Conservation (phyloP, 2,329 filamentous ascomycete genomes). For the Talaromyces sp. region DNA sequence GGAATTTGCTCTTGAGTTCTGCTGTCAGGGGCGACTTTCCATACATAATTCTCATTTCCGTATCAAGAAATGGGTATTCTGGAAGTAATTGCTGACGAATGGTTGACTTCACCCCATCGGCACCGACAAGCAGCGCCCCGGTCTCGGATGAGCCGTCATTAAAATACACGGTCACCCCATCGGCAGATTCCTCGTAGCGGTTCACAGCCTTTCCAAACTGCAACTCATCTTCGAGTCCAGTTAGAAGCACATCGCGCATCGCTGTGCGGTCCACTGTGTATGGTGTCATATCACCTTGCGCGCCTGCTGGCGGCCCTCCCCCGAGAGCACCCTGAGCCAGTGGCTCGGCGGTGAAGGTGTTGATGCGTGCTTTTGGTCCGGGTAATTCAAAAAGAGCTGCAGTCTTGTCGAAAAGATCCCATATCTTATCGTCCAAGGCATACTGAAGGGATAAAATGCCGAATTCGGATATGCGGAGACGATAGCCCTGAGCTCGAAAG, state of each 20-base stretch:
- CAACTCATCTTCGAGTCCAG: constrained; percentile 23
- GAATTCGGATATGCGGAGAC: constrained; percentile 24
- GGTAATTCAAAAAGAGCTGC: constrained; percentile 13
- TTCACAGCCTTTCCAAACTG: constrained; percentile 26
- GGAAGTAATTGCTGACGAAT: constrained; percentile 36
- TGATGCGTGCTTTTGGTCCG: constrained; percentile 9
- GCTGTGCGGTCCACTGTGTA: constrained; percentile 29
- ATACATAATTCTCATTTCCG: constrained; percentile 33
- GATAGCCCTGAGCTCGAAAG: constrained; percentile 34
- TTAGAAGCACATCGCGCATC: constrained; percentile 27
- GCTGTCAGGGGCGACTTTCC: constrained; percentile 30
- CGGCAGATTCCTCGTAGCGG: constrained; percentile 16
- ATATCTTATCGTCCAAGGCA: constrained; percentile 11
- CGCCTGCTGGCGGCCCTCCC: constrained; percentile 10
- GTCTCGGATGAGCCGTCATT: constrained; percentile 25
- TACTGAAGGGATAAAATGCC: constrained; percentile 17
- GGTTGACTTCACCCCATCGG: constrained; percentile 33
- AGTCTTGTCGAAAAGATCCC: constrained; percentile 16
- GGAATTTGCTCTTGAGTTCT: constrained; percentile 10
- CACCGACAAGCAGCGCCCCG: constrained; percentile 33
- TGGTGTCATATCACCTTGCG: constrained; percentile 14
- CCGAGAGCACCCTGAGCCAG: constrained; percentile 6
- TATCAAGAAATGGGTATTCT: constrained; percentile 30
- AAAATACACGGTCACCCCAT: constrained; percentile 24
- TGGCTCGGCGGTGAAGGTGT: constrained; percentile 10